Evolutionary conservation across 129 eudicot genomes (phyloP).

Genomic region (Arctium minus): DNA sequence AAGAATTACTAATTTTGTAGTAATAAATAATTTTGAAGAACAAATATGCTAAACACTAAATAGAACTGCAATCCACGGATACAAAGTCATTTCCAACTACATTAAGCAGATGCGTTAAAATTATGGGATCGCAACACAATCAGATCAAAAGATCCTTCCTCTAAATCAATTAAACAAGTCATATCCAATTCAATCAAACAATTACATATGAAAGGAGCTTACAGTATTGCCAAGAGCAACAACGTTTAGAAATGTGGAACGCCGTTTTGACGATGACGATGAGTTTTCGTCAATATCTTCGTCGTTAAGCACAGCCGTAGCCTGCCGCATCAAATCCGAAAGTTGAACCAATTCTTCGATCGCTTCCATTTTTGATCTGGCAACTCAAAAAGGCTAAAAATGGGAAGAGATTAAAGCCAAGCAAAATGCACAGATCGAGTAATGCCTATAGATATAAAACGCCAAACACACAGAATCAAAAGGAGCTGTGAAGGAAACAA

Average conservation of each 20-base stretch:
- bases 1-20: background rate
- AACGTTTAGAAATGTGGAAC: constrained; percentile 76
- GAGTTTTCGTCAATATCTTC: constrained; percentile 80
- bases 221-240: constrained; percentile 98
- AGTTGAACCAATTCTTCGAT: constrained; percentile 81
- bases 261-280: constrained; percentile 44
- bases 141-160: background rate
- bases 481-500: background rate
- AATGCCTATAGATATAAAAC: background rate
- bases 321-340: constrained; percentile 93
- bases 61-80: background rate
- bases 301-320: constrained; percentile 80
- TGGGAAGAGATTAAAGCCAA: background rate
- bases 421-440: background rate
- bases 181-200: background rate
- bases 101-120: background rate
- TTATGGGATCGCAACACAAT: background rate
- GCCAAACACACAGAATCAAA: background rate
- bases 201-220: constrained; percentile 25
- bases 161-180: background rate
- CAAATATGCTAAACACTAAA: background rate
- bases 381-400: background rate
- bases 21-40: background rate
- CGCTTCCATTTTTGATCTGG: constrained; percentile 63
- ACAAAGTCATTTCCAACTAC: background rate